A percentile compares a stretch with the other conserved stretches of the same genome.
These are phyloP conservation scores for Venturia pyrina DNA, from an alignment of 2,329 filamentous ascomycete species.

Conservation along the genomic window DNA sequence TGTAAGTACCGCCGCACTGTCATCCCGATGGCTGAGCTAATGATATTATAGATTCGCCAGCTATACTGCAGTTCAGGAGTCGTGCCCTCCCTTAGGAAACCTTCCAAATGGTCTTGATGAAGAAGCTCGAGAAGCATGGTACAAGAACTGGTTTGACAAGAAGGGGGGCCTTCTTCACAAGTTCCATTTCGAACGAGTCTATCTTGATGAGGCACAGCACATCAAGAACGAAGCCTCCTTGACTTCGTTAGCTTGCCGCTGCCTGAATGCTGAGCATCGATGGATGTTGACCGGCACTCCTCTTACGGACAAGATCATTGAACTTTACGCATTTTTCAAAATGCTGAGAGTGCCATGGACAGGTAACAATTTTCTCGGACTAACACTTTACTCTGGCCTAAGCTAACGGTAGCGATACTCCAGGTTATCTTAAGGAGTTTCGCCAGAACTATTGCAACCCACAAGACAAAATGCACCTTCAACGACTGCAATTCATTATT, in stretches of 20 bases:
- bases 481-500: not conserved
- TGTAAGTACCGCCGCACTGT: too few relatives aligned
- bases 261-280: conserved; percentile 27
- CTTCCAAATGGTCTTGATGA: too few relatives aligned
- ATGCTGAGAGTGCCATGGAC: conserved; percentile 32
- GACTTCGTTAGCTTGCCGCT: conserved; percentile 36
- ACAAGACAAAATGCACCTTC: not conserved
- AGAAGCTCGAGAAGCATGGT: not conserved
- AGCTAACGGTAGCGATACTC: not conserved
- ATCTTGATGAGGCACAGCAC: conserved; percentile 44
- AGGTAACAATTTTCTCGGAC: conserved; percentile 24
- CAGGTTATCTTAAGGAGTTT: not conserved
- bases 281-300: conserved; percentile 21
- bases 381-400: too few relatives aligned
- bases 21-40: too few relatives aligned
- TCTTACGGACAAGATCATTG: conserved; percentile 9
- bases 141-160: not conserved
- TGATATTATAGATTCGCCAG: too few relatives aligned
- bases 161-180: not conserved
- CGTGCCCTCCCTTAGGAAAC: too few relatives aligned
- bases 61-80: too few relatives aligned
- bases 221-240: conserved; percentile 41
- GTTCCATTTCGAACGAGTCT: not conserved
- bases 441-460: not conserved
- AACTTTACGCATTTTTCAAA: conserved; percentile 33